Evolutionary conservation across 805 yeast genomes (phyloP), one percentile per base, ranked within the genome.

Genomic region (Wickerhamomyces rabaulensis): DNA sequence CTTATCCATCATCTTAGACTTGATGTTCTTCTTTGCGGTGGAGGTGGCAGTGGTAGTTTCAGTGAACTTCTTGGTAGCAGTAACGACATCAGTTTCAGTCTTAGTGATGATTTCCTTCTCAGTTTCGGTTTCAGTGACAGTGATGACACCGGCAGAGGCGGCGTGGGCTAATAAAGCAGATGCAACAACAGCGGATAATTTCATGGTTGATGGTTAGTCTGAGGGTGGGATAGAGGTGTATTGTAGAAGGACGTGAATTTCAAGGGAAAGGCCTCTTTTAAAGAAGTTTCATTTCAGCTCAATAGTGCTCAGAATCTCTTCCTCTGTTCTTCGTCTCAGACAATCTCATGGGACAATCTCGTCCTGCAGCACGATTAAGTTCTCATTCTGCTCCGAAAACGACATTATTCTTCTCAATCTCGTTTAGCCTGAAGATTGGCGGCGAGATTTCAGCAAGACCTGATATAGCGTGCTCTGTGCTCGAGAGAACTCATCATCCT

Each of bases 61-160:
- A 13, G 45, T 44, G 19, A 35, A 13, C 3, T 38, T 38, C 44
- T 41, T 26, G 35, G 48, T 42, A 31, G 41, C 36, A 16, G 52
- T 43, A 13, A 26, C 15, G 6, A n/a, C 38, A 12, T 23, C 29
- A 12, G 44, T 19, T 7, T 31, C 22, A 6, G 41, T 23, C 27
- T 20, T 17, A 6, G 33, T 29, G 13, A 22, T 16, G 16, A 42
- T 36, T 9, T 17, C 31, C 12, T 41, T 29, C 7, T 17, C 25
- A 31, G 37, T 39, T 22, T 38, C 40, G 15, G 39, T 39, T 37
- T 36, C 37, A 37, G 42, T 36, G 31, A 38, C 22, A n/a, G 49
- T 46, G n/a, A 41, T 12, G 10, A 16, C 39, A 27, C 35, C 22
- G 16, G 39, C 22, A 8, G 43, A 33, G 13, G 41, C 23, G 15